Conservation (phyloP, 345 rosid genomes). For the Gossypium rotundifolium region DNA sequence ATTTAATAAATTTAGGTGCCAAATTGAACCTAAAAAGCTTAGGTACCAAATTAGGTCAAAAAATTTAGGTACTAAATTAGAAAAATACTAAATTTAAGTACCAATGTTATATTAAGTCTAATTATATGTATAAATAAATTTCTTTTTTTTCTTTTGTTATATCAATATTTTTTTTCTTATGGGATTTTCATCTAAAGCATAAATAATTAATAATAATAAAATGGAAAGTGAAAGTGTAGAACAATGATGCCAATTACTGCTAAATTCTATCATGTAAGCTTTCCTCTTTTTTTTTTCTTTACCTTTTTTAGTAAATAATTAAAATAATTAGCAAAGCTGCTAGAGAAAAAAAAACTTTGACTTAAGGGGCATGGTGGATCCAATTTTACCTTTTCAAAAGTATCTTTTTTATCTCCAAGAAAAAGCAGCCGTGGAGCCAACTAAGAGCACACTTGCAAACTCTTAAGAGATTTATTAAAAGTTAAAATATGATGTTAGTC, state of each 20-base stretch:
- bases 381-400: slow-evolving; percentile 8
- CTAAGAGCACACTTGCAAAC: no score
- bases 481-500: no score
- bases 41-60: no score
- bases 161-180: neutral
- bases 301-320: no score
- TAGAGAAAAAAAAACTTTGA: neutral
- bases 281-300: no score
- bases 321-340: neutral
- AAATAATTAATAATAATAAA: no score
- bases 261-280: neutral
- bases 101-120: no score
- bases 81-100: no score
- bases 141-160: neutral
- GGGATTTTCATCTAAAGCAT: neutral
- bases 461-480: no score
- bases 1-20: no score
- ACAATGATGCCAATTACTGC: neutral
- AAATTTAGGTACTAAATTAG: no score
- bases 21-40: no score
- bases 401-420: neutral
- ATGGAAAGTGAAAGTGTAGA: neutral
- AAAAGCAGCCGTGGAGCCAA: neutral
- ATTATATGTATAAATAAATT: neutral
- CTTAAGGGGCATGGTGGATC: slow-evolving; percentile 6